Evolutionary conservation across 192 early-diverging fungal genomes (phyloP).

Genomic region (Linnemannia exigua): DNA sequence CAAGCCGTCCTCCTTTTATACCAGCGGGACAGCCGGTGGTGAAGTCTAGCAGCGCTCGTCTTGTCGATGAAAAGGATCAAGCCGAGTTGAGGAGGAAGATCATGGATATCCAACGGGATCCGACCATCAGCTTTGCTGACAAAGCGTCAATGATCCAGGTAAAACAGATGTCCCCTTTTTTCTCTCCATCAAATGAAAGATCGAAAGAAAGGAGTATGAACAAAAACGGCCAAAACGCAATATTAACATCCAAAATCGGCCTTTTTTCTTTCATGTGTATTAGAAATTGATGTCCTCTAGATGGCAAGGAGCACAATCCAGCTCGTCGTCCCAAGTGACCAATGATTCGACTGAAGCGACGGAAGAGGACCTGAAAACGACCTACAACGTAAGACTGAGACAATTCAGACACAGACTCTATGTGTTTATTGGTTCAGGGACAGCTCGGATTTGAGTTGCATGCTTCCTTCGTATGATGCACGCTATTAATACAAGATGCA

Average conservation of each 20-base stretch:
- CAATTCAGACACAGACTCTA: no score
- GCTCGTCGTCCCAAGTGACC: neutral
- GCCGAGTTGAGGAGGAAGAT: conserved; percentile 74
- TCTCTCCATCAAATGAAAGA: conserved; percentile 20
- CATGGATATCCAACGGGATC: conserved; percentile 72
- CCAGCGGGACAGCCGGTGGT: neutral
- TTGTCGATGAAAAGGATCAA: conserved; percentile 44
- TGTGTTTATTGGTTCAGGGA: no score
- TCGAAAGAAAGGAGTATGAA: neutral
- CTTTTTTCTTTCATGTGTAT: neutral
- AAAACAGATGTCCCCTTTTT: conserved; percentile 15
- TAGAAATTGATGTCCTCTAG: conserved; percentile 72
- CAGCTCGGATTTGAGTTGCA: neutral
- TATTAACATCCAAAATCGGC: neutral
- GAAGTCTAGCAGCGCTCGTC: neutral
- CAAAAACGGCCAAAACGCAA: neutral
- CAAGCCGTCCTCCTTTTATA: neutral
- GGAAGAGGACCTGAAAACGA: conserved; percentile 59
- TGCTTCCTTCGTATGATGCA: neutral
- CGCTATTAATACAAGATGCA: neutral
- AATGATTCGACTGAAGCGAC: conserved; percentile 59
- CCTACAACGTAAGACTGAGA: conserved; percentile 61
- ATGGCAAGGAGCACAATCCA: conserved; percentile 56
- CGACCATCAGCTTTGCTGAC: conserved; percentile 60
- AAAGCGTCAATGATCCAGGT: conserved; percentile 85